Base-by-base conservation (phyloP, 306 rosid genomes). In the Dryas octopetala region DNA sequence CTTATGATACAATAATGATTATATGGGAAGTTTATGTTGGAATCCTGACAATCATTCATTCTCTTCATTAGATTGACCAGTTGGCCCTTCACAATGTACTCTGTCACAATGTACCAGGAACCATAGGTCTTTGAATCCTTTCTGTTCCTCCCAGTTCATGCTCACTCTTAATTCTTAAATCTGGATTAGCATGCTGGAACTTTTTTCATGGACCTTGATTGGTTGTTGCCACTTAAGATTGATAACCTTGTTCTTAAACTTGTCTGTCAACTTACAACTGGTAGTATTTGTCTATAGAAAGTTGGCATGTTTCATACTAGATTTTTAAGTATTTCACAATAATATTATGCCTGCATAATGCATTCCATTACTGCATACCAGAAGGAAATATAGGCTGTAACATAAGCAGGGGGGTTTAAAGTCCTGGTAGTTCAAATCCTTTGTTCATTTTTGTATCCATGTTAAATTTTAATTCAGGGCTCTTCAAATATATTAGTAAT, bases 291-390 rank as follows among this genome's bases (percentile, higher is more conserved):
- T 51, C 57, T 66, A 16, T 66, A 45, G 40, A 66, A 19, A 9
- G 40, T 45, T n/a, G 16, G 46, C 53, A 65, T 11, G 65, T 55
- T 71, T 71, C 53, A n/a, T 71, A 32, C 40, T 16, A 32, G 63
- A 53, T 4, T 28, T 2, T 5, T 32, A 11, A 17, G 38, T 38
- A 58, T 58, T 58, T 58, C 13, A 55, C 61, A 16, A 15, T 52
- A 4, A 6, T 15, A 15, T 15, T 17, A 3, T 55, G 32, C 28
- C 61, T 17, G 61, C 10, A 6, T 6, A 55, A 17, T 55, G 32
- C 61, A 17, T n/a, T 55, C 9, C 32, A 16, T 55, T 17, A 55
- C 61, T 55, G 2, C 32, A 17, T 55, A 16, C 10, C 61, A n/a
- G 28, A 6, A 55, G 28, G 28, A 55, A n/a, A 6, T 26, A n/a